Base-by-base conservation (phyloP, 2,329 filamentous ascomycete species). In the Neopestalotiopsis sp. region DNA sequence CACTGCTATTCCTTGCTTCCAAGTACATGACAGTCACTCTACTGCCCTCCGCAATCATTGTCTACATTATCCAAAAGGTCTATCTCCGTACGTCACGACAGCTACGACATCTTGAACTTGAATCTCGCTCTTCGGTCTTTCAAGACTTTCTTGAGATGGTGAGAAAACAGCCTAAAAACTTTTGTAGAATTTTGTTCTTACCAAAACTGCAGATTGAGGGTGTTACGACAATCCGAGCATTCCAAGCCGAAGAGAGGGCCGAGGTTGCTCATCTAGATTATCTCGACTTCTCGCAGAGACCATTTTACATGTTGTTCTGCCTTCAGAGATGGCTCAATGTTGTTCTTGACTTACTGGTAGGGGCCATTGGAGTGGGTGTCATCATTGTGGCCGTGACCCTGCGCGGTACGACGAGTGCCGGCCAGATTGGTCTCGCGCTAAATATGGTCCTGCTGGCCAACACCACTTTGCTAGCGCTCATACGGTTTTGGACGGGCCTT, bases 51-150 rank as follows among this genome's bases (percentile, higher is more conserved):
- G 67, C 82, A 5, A 70, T 75, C 2, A 71, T 82, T 0, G 74
- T 86, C 1, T 88, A 84, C 67, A 57, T 79, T 0, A 77, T 88
- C 3, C 85, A 87, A 69, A 85, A 81, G 57, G 74, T 84, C 28
- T 89, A 88, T 70, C 79, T 90, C 0, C 81, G 84, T 4, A 89
- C 87, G 0, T 89, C 87, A 0, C 83, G 87, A 0, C 88, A 89
- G 71, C 77, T 90, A 2, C 84, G 87, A 49, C 81, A 86, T 13
- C 74, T 89, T 38, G 88, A 89, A 62, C 79, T 90, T 0, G 86
- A 89, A 71, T 82, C 86, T 0, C 84, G 84, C 64, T 81, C 86
- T 0, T 83, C 83, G 0, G 77, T 89, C 0, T 85, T 76, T 58
- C 78, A 78, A 0, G 78, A 73, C 58, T 80, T 74, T 32, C 10